These are phyloP conservation scores for Primulina huaijiensis DNA, from an alignment of 257 asterid species.

Conservation along the genomic window DNA sequence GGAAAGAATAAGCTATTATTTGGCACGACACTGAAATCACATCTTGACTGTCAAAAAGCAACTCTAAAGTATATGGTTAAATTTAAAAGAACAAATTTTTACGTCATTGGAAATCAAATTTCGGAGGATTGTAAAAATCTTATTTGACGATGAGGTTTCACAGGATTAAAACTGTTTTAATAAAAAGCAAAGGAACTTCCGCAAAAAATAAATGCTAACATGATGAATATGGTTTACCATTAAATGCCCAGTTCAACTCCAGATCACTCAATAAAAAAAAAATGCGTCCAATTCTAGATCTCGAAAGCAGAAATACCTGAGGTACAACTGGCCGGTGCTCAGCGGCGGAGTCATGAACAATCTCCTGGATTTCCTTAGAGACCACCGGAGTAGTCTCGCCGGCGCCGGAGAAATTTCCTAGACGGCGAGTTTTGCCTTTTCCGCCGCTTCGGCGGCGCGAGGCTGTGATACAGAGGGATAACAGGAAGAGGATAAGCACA, in stretches of 20 bases:
- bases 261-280: conserved; percentile 2
- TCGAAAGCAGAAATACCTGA: conserved; percentile 37
- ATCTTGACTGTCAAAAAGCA: too few species aligned
- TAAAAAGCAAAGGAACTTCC: too few species aligned
- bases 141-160: not conserved
- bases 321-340: conserved; percentile 59
- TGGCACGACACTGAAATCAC: not conserved
- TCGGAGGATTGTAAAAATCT: not conserved
- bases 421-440: conserved; percentile 27
- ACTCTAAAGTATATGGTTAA: not conserved
- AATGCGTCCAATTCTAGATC: conserved; percentile 9
- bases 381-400: conserved; percentile 58
- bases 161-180: too few species aligned
- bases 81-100: not conserved
- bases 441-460: conserved; percentile 39
- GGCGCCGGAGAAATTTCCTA: conserved; percentile 22
- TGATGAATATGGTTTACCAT: not conserved
- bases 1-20: not conserved
- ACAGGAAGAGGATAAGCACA: conserved; percentile 63
- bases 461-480: conserved; percentile 79
- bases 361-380: conserved; percentile 78
- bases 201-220: too few species aligned
- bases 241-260: conserved; percentile 1
- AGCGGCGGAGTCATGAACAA: conserved; percentile 51
- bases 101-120: not conserved